Evolutionary conservation across 169 alveolate genomes (phyloP).

Genomic region (Neospora caninum): DNA sequence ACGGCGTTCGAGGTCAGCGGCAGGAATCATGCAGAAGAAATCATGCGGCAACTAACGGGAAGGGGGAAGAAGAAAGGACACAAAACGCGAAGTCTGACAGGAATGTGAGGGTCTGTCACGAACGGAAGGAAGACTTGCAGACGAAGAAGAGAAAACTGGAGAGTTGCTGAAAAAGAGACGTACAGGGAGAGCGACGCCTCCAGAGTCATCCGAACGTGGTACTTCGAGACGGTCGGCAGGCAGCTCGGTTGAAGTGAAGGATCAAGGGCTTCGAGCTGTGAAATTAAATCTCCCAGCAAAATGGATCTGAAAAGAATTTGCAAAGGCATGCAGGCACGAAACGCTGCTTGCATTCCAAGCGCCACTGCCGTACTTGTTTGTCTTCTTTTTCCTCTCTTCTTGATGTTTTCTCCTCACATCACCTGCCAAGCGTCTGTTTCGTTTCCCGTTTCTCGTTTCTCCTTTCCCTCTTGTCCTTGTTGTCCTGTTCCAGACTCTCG

Average conservation of each 20-base stretch:
- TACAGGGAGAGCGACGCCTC: slow-evolving; percentile 1
- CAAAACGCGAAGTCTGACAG: too few species aligned
- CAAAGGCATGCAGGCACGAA: neutral
- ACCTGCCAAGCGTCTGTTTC: too few species aligned
- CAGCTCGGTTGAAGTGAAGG: neutral
- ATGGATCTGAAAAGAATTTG: neutral
- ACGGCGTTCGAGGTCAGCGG: too few species aligned
- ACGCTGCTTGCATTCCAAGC: neutral
- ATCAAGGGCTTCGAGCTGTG: neutral
- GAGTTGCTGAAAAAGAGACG: neutral
- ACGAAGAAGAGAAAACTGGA: neutral
- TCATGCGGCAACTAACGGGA: neutral
- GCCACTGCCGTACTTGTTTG: too few species aligned
- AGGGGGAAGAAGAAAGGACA: neutral
- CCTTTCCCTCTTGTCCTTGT: neutral
- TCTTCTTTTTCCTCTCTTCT: too few species aligned
- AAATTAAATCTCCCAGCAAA: slow-evolving; percentile 23
- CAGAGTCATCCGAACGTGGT: neutral
- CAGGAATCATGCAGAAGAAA: too few species aligned
- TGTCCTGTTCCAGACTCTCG: neutral
- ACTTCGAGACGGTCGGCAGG: neutral
- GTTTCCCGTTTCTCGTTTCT: neutral
- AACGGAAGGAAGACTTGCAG: neutral
- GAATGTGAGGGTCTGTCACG: too few species aligned
- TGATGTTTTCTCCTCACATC: too few species aligned